These are phyloP conservation scores for Naganishia vishniacii DNA, from an alignment of 768 basidiomycete species.

Conservation along the genomic window DNA sequence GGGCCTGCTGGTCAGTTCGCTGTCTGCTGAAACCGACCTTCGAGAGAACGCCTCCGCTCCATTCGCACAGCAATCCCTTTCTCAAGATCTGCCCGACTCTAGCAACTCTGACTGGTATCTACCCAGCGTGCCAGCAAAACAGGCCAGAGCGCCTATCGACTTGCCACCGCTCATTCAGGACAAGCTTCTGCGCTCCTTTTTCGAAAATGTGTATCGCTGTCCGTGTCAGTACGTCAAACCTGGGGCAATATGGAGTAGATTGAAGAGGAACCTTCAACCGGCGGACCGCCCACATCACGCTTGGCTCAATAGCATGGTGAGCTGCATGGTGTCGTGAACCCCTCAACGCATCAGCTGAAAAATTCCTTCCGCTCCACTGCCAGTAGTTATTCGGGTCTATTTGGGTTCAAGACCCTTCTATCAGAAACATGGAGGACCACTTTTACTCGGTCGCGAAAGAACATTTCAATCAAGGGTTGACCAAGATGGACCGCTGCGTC, in stretches of 20 bases:
- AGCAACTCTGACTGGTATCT: not conserved
- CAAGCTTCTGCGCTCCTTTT: conserved; percentile 1
- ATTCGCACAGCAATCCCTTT: no score
- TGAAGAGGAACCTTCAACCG: not conserved
- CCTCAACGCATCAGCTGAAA: not conserved
- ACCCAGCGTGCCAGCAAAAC: not conserved
- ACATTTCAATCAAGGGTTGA: not conserved
- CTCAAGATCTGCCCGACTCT: no score
- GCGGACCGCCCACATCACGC: not conserved
- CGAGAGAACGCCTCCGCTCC: no score
- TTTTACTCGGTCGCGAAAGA: conserved; percentile 11
- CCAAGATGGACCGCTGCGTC: not conserved
- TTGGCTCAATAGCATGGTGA: conserved; percentile 15
- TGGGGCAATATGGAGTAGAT: no score
- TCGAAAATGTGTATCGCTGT: not conserved
- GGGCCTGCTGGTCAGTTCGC: not conserved
- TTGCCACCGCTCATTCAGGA: not conserved
- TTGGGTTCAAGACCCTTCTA: conserved; percentile 6
- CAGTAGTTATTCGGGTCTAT: conserved; percentile 1
- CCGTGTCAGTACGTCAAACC: not conserved
- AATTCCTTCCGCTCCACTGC: not conserved
- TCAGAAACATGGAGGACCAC: conserved; percentile 3
- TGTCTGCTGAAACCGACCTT: no score
- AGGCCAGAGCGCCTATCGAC: not conserved
- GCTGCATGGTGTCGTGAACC: not conserved